Conservation (phyloP, 345 rosid genomes). For the Rhizophora mangle region DNA sequence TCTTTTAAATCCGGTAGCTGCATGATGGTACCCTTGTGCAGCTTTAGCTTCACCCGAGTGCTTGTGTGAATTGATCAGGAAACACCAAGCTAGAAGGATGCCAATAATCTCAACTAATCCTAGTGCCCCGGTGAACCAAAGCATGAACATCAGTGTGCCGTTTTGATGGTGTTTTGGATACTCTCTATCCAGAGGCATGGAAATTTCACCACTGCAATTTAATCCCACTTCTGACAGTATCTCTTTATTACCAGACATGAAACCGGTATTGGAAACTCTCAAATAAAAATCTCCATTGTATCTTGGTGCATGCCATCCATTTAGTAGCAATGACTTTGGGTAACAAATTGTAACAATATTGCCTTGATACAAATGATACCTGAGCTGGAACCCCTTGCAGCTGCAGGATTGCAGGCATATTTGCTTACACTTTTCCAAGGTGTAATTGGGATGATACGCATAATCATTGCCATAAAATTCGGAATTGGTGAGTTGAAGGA, state of each 20-base stretch:
- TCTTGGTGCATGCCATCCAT: background rate
- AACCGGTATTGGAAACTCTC: background rate
- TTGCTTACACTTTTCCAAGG: constrained; percentile 1
- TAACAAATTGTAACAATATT: background rate
- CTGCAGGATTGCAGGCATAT: background rate
- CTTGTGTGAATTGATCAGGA: constrained; percentile 17
- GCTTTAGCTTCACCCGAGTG: background rate
- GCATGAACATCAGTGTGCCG: constrained; percentile 17
- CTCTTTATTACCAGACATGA: background rate
- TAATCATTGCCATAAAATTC: constrained; percentile 8
- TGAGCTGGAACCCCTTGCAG: constrained; percentile 4
- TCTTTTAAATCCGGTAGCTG: constrained; percentile 22
- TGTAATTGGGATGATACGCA: background rate
- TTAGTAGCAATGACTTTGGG: background rate
- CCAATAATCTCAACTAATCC: constrained; percentile 28
- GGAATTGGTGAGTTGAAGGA: constrained; percentile 11
- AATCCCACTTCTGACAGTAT: background rate
- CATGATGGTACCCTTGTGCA: constrained; percentile 7
- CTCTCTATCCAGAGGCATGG: no score
- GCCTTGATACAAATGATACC: background rate
- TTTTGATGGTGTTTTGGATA: background rate
- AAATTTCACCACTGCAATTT: background rate
- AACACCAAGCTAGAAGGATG: constrained; percentile 22
- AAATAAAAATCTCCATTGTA: background rate
- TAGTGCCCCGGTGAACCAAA: constrained; percentile 27